These are phyloP conservation scores for Penicillium pulvis DNA, from an alignment of 495 filamentous ascomycete species.

Conservation along the genomic window DNA sequence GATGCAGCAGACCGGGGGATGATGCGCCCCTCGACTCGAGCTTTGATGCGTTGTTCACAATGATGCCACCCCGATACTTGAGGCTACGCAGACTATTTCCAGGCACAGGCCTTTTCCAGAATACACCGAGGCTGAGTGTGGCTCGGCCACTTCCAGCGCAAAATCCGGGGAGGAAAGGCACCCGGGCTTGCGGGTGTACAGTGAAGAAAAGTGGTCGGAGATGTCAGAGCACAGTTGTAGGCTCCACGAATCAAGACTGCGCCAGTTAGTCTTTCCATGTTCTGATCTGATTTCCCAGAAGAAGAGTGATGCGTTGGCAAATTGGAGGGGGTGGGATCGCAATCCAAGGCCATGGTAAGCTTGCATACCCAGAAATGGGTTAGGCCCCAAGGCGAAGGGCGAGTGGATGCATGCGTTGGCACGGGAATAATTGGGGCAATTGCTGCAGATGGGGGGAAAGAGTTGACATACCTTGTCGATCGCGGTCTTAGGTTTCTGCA, in stretches of 20 bases:
- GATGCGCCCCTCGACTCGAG: constrained; percentile 32
- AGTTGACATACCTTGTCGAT: constrained; percentile 49
- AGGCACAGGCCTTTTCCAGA: background rate
- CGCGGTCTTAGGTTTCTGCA: constrained; percentile 31
- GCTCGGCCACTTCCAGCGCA: constrained; percentile 12
- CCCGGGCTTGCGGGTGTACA: constrained; percentile 21
- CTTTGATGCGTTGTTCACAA: constrained; percentile 53
- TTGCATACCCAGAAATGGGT: constrained; percentile 29
- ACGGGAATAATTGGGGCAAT: constrained; percentile 32
- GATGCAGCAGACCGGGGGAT: constrained; percentile 46
- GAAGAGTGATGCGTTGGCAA: constrained; percentile 36
- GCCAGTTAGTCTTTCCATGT: constrained; percentile 28
- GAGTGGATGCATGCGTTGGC: constrained; percentile 53
- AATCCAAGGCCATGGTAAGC: constrained; percentile 10
- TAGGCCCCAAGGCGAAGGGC: constrained; percentile 33
- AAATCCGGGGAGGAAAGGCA: constrained; percentile 34
- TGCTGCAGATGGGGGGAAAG: background rate
- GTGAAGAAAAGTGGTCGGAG: constrained; percentile 17
- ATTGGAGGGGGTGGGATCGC: constrained; percentile 16
- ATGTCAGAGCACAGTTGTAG: constrained; percentile 24
- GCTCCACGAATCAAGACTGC: constrained; percentile 28
- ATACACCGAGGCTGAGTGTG: constrained; percentile 3
- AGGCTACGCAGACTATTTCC: constrained; percentile 31
- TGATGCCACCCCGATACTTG: constrained; percentile 29
- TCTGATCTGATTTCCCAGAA: constrained; percentile 10